Evolutionary conservation across 352 stramenopile species (phyloP).

Genomic region (Chrysophaeum taylorii): DNA sequence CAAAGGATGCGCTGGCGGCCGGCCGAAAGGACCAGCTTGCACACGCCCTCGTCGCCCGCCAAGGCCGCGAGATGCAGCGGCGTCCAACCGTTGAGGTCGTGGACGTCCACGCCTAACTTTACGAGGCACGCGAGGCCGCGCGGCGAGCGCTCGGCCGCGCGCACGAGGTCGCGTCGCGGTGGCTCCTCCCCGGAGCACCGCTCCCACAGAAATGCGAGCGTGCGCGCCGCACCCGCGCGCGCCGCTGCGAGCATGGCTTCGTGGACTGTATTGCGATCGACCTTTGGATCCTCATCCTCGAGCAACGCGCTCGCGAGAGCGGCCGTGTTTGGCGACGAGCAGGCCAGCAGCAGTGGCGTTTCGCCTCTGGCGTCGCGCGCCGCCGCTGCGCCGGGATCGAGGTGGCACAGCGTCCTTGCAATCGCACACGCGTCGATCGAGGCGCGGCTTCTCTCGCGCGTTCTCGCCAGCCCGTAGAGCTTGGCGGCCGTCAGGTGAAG

Average conservation of each 20-base stretch:
- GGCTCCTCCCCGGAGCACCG: neutral
- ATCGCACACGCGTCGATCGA: neutral
- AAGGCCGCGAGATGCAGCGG: neutral
- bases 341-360: neutral
- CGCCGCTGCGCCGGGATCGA: neutral
- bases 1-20: too few species aligned
- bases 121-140: neutral
- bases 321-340: neutral
- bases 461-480: neutral
- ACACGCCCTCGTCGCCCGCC: neutral
- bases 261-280: neutral
- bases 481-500: neutral
- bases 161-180: neutral
- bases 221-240: neutral
- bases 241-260: neutral
- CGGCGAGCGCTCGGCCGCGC: neutral
- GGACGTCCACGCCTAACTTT: neutral
- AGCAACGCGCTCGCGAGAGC: neutral
- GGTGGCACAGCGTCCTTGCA: neutral
- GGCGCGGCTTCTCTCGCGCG: neutral
- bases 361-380: neutral
- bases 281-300: neutral
- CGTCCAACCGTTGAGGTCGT: neutral
- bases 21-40: neutral
- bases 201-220: neutral